phyloP scores from a whole-genome alignment of 331 rosid species.

The Rosa hybrid region DNA sequence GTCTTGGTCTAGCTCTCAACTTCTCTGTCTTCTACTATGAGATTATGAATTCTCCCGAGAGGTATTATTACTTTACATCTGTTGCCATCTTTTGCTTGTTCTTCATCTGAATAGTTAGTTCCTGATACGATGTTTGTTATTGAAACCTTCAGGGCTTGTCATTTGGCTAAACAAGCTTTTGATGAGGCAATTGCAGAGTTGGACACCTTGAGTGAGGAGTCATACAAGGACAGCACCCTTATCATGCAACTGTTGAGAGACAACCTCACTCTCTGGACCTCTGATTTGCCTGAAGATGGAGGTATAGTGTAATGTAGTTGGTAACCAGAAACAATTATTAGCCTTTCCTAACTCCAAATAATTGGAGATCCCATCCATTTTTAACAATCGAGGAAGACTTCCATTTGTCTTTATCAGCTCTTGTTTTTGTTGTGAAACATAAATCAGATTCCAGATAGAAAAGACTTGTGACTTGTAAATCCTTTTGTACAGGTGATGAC shows the following conservation, averaged over 20 bases:
- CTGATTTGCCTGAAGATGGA: conserved; percentile 99
- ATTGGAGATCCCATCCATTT: neutral
- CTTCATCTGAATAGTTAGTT: conserved; percentile 10
- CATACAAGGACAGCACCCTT: conserved; percentile 97
- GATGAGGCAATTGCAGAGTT: conserved; percentile 99
- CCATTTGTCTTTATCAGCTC: neutral
- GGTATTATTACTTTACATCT: conserved; percentile 40
- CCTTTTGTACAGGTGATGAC: conserved; percentile 72
- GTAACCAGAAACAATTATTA: conserved; percentile 4
- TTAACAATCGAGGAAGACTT: conserved; percentile 7
- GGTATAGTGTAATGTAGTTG: conserved; percentile 44
- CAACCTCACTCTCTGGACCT: conserved; percentile 98
- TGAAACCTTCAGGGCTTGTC: conserved; percentile 80
- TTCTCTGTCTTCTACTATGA: conserved; percentile 98
- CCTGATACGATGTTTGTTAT: conserved; percentile 24
- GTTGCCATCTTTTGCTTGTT: conserved; percentile 7
- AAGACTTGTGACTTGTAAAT: conserved; percentile 19
- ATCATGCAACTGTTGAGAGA: conserved; percentile 99
- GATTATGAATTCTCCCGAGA: conserved; percentile 97
- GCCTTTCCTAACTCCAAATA: neutral
- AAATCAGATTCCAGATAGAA: conserved; percentile 4
- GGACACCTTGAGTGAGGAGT: conserved; percentile 97
- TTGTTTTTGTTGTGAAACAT: neutral
- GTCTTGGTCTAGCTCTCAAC: conserved; percentile 98
- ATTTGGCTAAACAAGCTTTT: conserved; percentile 97